These are phyloP conservation scores for Colletotrichum cereale DNA, from an alignment of 2,329 filamentous ascomycete species.

Conservation along the genomic window DNA sequence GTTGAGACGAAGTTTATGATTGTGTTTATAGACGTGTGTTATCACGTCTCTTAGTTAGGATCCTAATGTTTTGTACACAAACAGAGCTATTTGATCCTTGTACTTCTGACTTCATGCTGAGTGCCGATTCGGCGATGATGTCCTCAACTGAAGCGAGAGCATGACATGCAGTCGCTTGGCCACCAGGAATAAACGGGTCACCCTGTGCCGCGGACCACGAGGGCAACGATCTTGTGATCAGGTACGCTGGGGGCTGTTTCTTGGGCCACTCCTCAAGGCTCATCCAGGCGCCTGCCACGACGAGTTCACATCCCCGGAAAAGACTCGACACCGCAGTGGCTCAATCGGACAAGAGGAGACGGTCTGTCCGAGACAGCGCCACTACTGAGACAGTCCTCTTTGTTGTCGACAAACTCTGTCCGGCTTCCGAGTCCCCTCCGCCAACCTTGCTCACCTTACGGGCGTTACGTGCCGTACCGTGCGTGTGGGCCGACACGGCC, in stretches of 20 bases:
- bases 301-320: neutral
- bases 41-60: conserved; percentile 2
- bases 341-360: neutral
- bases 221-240: no score
- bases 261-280: neutral
- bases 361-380: neutral
- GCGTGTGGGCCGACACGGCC: neutral
- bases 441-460: neutral
- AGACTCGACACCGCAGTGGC: neutral
- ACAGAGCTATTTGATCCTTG: neutral
- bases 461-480: neutral
- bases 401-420: neutral
- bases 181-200: neutral
- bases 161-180: no score
- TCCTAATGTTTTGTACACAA: neutral
- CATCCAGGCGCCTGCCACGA: neutral
- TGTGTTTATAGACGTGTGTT: conserved; percentile 8
- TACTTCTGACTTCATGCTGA: neutral
- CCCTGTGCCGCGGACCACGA: neutral
- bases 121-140: neutral
- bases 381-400: neutral
- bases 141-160: neutral
- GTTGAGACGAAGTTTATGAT: conserved; percentile 26
- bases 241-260: neutral
- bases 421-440: neutral